Evolutionary conservation across 129 eudicot species (phyloP), one percentile per base, ranked within the genome.

Genomic region (Daucus carota): DNA sequence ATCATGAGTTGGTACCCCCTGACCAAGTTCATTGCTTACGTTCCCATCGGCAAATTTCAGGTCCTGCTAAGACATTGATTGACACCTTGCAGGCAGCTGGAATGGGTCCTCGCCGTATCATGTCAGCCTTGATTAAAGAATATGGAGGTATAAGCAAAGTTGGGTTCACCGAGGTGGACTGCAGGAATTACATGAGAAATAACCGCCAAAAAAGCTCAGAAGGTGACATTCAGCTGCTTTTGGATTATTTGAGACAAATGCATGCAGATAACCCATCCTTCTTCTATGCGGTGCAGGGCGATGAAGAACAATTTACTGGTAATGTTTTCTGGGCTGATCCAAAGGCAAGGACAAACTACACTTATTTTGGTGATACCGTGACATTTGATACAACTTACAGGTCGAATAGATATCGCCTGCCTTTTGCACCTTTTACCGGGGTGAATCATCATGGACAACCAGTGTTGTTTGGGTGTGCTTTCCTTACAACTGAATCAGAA

Each of bases 371-470:
- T 34, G 94, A 89, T 71, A 86, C 94, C 0, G 86, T 86, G 41
- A 80, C 83, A 9, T 84, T 89, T 54, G 94, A 89, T 78, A 84
- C 94, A 44, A 84, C 86, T 16, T 89, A 84, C 85, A 83, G 87
- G 69, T 77, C 83, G 52, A 82, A 89, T 59, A 79, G 87, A 74
- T 89, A 83, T 70, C 88, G 88, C 76, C 74, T 89, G 80, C 94
- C 94, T 32, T 86, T 89, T 83, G 91, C 90, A 29, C 83, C 94
- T 32, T 89, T 89, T 79, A 89, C 91, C 0, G 94, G 94, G 60
- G 59, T 89, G 62, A 89, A 89, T 62, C 94, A 89, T 80, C 94
- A 89, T 72, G 94, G 94, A 3, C 94, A 89, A 80, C 91, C 94
- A 0, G 87, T 86, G 28, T 78, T 89, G 74, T 89, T 89, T 71